Base-by-base conservation (phyloP, 768 basidiomycete genomes). In the Boletus speciosus region DNA sequence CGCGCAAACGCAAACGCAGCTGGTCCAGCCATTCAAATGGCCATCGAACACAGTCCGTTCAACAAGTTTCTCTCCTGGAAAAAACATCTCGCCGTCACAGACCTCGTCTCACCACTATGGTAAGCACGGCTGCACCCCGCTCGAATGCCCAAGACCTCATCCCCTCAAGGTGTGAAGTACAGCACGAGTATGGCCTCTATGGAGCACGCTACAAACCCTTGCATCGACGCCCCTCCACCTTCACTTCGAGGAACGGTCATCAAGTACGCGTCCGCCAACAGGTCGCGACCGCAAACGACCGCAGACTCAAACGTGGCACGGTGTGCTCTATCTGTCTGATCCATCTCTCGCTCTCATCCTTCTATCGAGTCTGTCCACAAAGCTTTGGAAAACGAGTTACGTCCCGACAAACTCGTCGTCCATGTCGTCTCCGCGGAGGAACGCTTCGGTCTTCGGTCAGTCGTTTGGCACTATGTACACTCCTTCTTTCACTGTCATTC, bases 361-460 rank as follows among this genome's bases (percentile, higher is more conserved):
- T 8, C 34, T 0, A 15, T 29, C 36, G 51, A 90, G 85, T 80
- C 78, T 23, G 80, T 95, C 4, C 93, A 96, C 69, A 85, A 85
- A 59, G 75, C 78, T 46, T 75, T 96, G 21, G 91, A 96, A 66
- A 76, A 78, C 16, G 88, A 93, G 68, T 71, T 93, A 15, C 77
- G 75, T 46, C 77, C 83, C 0, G 78, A 82, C 49, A 79, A 82
- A 57, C 54, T 88, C 27, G 23, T 69, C 16, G 81, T 95, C 3
- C 67, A 70, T 1, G 66, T 80, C 12, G 68, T 66, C 0, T 81
- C 79, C 0, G 62, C 75, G 2, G 93, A 93, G 70, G 90, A 94
- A 55, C 76, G 76, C 25, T 95, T 93, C 87, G 93, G 80, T 14
- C 66, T 90, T 52, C 78, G 86, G 91, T 87, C 60, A 48, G 77